Conservation (phyloP, 148 eudicot genomes). For the Heliosperma pusillum region DNA sequence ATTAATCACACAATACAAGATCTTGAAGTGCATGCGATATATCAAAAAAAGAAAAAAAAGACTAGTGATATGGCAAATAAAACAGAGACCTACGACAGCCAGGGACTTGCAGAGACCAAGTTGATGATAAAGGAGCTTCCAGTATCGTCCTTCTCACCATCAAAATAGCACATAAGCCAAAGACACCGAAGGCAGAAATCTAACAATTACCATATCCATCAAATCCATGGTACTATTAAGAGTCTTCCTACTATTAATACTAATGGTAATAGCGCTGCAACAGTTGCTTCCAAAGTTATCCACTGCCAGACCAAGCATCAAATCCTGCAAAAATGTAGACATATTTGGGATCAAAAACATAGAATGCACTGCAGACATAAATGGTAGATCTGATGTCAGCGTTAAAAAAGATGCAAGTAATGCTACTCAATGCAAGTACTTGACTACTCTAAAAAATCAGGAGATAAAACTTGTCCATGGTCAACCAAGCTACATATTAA, state of each 20-base stretch:
- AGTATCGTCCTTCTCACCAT: neutral
- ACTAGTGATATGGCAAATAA: constrained; percentile 10
- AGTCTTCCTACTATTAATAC: neutral
- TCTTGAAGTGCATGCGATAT: constrained; percentile 10
- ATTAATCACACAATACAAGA: constrained; percentile 5
- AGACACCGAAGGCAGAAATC: neutral
- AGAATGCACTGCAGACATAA: neutral
- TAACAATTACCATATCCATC: neutral
- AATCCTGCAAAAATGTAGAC: neutral
- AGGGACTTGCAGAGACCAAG: neutral
- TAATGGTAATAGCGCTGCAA: neutral
- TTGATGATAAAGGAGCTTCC: neutral
- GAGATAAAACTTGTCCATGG: neutral
- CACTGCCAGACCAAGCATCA: neutral
- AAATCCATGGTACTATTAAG: neutral
- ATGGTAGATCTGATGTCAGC: neutral
- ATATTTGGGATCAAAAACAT: neutral
- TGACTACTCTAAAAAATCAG: neutral
- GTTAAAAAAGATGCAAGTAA: neutral
- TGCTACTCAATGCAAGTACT: neutral
- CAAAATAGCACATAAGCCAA: neutral
- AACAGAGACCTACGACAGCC: constrained; percentile 11
- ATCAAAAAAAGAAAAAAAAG: constrained; percentile 8
- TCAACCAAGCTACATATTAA: neutral
- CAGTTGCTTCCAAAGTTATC: neutral